These are phyloP conservation scores for Ustilago sp. DNA, from an alignment of 1,284 basidiomycete species.

Conservation along the genomic window DNA sequence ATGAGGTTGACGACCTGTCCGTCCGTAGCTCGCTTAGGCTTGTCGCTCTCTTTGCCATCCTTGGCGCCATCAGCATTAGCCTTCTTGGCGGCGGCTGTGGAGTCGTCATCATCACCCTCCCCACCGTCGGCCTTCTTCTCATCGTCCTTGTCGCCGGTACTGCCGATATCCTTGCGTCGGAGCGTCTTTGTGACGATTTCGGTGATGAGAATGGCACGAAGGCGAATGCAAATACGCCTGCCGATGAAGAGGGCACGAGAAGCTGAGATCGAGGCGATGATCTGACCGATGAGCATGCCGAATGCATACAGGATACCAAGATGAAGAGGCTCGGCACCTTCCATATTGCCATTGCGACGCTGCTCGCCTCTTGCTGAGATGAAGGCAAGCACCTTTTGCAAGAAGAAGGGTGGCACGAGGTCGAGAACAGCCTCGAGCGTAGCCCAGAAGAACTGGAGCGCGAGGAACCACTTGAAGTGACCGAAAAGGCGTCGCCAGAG, in stretches of 20 bases:
- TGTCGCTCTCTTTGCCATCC: constrained; percentile 25
- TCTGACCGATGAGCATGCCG: constrained; percentile 72
- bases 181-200: constrained; percentile 74
- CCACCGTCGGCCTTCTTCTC: constrained; percentile 28
- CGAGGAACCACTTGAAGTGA: constrained; percentile 68
- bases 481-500: constrained; percentile 70
- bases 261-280: constrained; percentile 69
- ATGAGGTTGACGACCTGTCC: constrained; percentile 74
- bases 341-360: constrained; percentile 26
- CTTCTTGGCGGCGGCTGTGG: constrained; percentile 30
- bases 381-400: constrained; percentile 72
- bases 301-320: constrained; percentile 73
- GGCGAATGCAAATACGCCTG: constrained; percentile 71
- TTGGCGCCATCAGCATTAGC: constrained; percentile 19
- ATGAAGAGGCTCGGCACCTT: constrained; percentile 69
- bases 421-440: constrained; percentile 71
- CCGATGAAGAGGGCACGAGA: constrained; percentile 73
- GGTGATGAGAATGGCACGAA: constrained; percentile 72
- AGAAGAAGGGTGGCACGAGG: constrained; percentile 72
- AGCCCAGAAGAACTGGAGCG: constrained; percentile 70
- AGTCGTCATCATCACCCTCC: constrained; percentile 23
- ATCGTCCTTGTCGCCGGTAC: constrained; percentile 41
- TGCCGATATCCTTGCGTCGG: constrained; percentile 71
- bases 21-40: constrained; percentile 68
- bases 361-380: constrained; percentile 62